These are phyloP conservation scores for Elasticomyces elasticus DNA, from an alignment of 495 filamentous ascomycete genomes.

Conservation along the genomic window DNA sequence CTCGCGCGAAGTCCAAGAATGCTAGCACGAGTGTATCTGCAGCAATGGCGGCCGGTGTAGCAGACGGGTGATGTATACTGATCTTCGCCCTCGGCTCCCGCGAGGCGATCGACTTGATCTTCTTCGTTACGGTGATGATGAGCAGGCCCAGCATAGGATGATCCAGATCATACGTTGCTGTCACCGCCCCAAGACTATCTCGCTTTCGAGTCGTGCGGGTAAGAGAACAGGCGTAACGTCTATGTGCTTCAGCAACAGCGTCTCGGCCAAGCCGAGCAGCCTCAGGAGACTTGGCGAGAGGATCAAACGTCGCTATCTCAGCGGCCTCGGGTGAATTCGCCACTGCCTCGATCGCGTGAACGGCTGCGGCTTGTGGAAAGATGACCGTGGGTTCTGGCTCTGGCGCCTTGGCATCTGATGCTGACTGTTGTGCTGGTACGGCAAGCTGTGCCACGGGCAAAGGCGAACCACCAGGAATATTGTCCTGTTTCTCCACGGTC, in stretches of 20 bases:
- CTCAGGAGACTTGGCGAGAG: slow-evolving; percentile 9
- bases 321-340: slow-evolving; percentile 13
- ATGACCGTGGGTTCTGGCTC: slow-evolving; percentile 4
- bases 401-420: not conserved
- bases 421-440: not conserved
- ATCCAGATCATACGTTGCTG: slow-evolving; percentile 12
- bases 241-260: slow-evolving; percentile 11
- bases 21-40: slow-evolving; percentile 19
- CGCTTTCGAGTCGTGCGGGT: slow-evolving; percentile 10
- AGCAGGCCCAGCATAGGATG: slow-evolving; percentile 14
- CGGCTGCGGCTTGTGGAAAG: slow-evolving; percentile 16
- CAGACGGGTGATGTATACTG: slow-evolving; percentile 18
- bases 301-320: slow-evolving; percentile 13
- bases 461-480: not conserved
- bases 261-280: slow-evolving; percentile 14
- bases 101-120: not conserved
- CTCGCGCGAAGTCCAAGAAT: slow-evolving; percentile 16
- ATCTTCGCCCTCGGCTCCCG: slow-evolving; percentile 18
- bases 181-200: slow-evolving; percentile 18
- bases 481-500: slow-evolving; percentile 3
- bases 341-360: slow-evolving; percentile 12
- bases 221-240: slow-evolving; percentile 7
- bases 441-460: slow-evolving; percentile 8
- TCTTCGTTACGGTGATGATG: slow-evolving; percentile 17
- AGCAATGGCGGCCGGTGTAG: slow-evolving; percentile 16